Percentiles rank a stretch among this genome's conserved stretches.
phyloP scores from a whole-genome alignment of 2,329 filamentous ascomycete species.

The Coleophoma cylindrospora region DNA sequence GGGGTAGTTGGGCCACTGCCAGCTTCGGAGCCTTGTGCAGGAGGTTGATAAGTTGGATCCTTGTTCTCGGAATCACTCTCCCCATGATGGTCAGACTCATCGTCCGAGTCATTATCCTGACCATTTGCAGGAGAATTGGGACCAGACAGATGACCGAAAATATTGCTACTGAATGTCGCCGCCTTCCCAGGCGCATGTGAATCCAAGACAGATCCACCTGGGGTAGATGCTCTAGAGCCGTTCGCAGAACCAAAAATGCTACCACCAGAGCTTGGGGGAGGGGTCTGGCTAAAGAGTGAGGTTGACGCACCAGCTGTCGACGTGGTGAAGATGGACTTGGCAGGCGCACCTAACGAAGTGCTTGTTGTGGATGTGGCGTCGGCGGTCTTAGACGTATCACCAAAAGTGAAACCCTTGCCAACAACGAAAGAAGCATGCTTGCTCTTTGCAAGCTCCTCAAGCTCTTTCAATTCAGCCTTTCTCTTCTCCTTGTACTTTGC shows the following conservation, averaged over 20 bases:
- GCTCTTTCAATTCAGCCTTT: slow-evolving; percentile 9
- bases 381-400: not conserved
- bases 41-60: slow-evolving; percentile 16
- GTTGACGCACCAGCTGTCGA: not conserved
- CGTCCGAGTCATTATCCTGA: slow-evolving; percentile 35
- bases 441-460: slow-evolving; percentile 13
- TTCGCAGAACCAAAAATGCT: slow-evolving; percentile 18
- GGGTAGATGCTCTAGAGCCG: slow-evolving; percentile 19
- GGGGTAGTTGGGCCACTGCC: slow-evolving; percentile 14
- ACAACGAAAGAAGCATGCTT: slow-evolving; percentile 11
- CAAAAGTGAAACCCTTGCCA: slow-evolving; percentile 13
- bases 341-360: not conserved
- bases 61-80: slow-evolving; percentile 31
- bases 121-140: slow-evolving; percentile 51
- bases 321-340: not conserved
- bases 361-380: not conserved
- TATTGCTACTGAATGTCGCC: slow-evolving; percentile 35
- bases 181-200: slow-evolving; percentile 14
- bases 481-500: slow-evolving; percentile 9
- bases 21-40: slow-evolving; percentile 9
- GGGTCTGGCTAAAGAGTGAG: slow-evolving; percentile 26
- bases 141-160: slow-evolving; percentile 57
- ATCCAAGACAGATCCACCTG: slow-evolving; percentile 22
- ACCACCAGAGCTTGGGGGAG: slow-evolving; percentile 27
- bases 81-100: slow-evolving; percentile 36